Evolutionary conservation across 306 rosid genomes (phyloP), one percentile per base, ranked within the genome.

Genomic region (Pachyrhizus erosus): DNA sequence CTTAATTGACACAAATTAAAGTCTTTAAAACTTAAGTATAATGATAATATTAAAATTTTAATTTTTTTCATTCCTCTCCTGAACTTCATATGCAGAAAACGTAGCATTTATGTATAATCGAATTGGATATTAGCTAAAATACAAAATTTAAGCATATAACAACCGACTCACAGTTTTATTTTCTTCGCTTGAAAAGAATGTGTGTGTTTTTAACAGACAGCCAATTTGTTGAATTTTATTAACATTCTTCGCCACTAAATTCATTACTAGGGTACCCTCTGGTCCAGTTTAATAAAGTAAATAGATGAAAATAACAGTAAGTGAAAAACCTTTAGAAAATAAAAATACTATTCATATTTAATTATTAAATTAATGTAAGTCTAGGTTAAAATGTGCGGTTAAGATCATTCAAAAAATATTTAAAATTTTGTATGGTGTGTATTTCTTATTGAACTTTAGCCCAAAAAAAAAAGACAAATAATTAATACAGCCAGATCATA

Each of bases 161-260:
- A 26, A 1, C 18, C 27, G 4, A 61, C 10, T 7, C n/a, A 9
- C 45, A 29, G 4, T 31, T 81, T 18, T 15, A 15, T 26, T 73
- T 74, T 39, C 12, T 29, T 68, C 21, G 3, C 2, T 27, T 17
- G 1, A 64, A 61, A 70, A 60, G 7, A n/a, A 29, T 9, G 27
- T 64, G 55, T 14, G 27, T 17, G 6, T 49, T 66, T 45, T 57
- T 70, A 43, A 33, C 27, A 65, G 39, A 17, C 75, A 45, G n/a
- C 20, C 31, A 82, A 70, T 79, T 61, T 11, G 83, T 62, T 78
- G 86, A 64, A 51, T 42, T 61, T 27, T 70, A 70, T 60, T 77
- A 27, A 58, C 76, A 68, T 23, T 73, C 54, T 52, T 40, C 73
- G 18, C 74, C 43, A 34, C 46, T 26, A 70, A 83, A 49, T 49